Conservation (phyloP, 352 stramenopile genomes). For the Globisporangium viniferum region DNA sequence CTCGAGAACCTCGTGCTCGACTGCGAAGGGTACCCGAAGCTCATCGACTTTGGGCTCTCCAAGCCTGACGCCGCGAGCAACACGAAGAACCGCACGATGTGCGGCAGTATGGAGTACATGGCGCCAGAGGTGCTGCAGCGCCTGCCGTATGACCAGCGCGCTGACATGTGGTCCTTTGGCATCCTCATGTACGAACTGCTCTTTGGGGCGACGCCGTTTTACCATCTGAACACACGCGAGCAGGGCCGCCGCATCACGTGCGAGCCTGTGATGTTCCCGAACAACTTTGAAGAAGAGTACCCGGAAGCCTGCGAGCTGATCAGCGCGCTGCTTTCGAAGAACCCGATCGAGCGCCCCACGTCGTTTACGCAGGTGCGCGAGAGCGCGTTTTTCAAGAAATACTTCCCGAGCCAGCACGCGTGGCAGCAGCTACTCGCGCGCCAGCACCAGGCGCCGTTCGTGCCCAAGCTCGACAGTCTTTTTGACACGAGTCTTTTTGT, state of each 20-base stretch:
- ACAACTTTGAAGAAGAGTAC: slow-evolving; percentile 39
- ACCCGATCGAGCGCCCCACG: slow-evolving; percentile 32
- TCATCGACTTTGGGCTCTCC: slow-evolving; percentile 70
- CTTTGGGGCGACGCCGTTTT: slow-evolving; percentile 81
- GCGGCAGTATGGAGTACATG: slow-evolving; percentile 79
- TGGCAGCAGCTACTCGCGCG: slow-evolving; percentile 49
- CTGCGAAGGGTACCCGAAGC: slow-evolving; percentile 79
- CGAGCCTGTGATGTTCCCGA: slow-evolving; percentile 50
- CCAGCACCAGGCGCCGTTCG: slow-evolving; percentile 46
- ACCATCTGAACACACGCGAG: slow-evolving; percentile 68
- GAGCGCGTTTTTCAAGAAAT: slow-evolving; percentile 46
- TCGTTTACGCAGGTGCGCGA: slow-evolving; percentile 43
- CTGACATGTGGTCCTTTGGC: slow-evolving; percentile 76
- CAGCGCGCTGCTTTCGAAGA: slow-evolving; percentile 42
- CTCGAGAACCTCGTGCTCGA: slow-evolving; percentile 88
- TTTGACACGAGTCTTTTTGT: slow-evolving; percentile 72
- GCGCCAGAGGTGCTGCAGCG: slow-evolving; percentile 65
- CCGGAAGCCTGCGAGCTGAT: slow-evolving; percentile 47
- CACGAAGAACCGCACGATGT: slow-evolving; percentile 45
- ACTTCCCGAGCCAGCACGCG: slow-evolving; percentile 32
- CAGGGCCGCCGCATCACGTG: slow-evolving; percentile 70
- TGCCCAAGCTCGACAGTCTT: slow-evolving; percentile 47
- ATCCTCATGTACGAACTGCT: slow-evolving; percentile 75
- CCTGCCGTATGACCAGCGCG: slow-evolving; percentile 50
- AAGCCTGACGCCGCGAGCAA: slow-evolving; percentile 53